Conservation (phyloP, 2,329 filamentous ascomycete genomes). For the Phaeosphaeriaceae sp. region DNA sequence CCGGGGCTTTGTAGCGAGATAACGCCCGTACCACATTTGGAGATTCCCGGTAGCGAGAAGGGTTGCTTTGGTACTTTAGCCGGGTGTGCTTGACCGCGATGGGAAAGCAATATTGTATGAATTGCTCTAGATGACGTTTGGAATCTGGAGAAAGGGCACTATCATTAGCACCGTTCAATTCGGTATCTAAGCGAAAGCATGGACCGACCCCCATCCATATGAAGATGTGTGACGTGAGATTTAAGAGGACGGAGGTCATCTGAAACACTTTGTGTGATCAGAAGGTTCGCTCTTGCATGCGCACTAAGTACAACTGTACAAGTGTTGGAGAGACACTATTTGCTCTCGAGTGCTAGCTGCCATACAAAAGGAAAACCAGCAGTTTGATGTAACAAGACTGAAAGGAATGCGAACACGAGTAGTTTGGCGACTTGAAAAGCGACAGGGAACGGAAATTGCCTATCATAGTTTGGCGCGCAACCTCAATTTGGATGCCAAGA, state of each 20-base stretch:
- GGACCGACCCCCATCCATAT: background rate
- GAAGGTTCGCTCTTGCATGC: background rate
- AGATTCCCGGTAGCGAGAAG: background rate
- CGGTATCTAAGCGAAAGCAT: background rate
- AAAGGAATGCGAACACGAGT: background rate
- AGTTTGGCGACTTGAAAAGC: background rate
- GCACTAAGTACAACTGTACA: too few relatives aligned
- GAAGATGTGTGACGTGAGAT: conserved; percentile 4
- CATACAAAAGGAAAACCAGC: too few relatives aligned
- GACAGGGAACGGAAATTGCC: conserved; percentile 14
- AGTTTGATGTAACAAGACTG: background rate
- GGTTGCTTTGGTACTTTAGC: background rate
- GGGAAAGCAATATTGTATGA: too few relatives aligned
- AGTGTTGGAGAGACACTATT: background rate
- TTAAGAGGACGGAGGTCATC: background rate
- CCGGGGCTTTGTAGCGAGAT: background rate
- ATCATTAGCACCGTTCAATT: too few relatives aligned
- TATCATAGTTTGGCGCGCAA: conserved; percentile 5
- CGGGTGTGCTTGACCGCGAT: background rate
- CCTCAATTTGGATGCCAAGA: background rate
- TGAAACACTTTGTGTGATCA: background rate
- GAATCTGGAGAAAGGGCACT: too few relatives aligned
- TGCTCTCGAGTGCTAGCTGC: background rate
- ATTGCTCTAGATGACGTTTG: too few relatives aligned
- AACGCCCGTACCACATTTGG: background rate